Evolutionary conservation across 2,329 filamentous ascomycete genomes (phyloP), one percentile per base, ranked within the genome.

Genomic region (Aspergillus sp.): DNA sequence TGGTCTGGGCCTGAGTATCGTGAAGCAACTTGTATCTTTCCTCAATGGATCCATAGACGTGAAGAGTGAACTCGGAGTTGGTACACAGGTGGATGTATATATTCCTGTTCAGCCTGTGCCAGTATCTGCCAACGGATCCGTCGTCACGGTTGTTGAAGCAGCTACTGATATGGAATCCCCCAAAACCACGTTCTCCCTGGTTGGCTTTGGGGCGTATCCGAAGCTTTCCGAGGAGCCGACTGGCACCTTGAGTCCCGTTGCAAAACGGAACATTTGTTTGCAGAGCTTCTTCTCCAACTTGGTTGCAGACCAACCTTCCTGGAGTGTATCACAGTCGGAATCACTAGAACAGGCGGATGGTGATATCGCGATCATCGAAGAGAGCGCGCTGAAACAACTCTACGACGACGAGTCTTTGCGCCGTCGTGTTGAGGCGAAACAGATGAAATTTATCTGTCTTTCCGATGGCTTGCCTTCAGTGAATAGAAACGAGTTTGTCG

Each of bases 1-100:
- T 0, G 87, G 87, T 0, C 75, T 90, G 0, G 87, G 87, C 0
- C 72, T 90, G 27, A 84, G 81, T 47, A 81, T 89, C 6, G 86
- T 89, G 2, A 78, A 80, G 33, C 59, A 73, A 67, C 82, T 89
- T 4, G 78, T 86, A 4, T 75, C 79, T 24, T 80, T 81, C 41
- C 74, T 88, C 0, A 78, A 79, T 3, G 86, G 85, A 0, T 75
- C 75, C 1, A 82, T 88, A 21, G 77, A 82, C 9, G 77, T 87
- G 21, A 76, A 74, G 17, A 82, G 76, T 48, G 65, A 67, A 39
- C 7, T 60, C 2, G 62, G 57, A 15, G 52, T 63, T 9, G 66
- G 66, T 1, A 68, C 66, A 0, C 64, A 66, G 37, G 65, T 66
- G 1, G 64, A 68, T 50, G 59, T 71, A 5, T 65, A 62, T 39